Percentiles rank a stretch among this genome's conserved stretches.
Conservation (phyloP, 805 yeast species). For the Kodamaea nitidulidarum region DNA sequence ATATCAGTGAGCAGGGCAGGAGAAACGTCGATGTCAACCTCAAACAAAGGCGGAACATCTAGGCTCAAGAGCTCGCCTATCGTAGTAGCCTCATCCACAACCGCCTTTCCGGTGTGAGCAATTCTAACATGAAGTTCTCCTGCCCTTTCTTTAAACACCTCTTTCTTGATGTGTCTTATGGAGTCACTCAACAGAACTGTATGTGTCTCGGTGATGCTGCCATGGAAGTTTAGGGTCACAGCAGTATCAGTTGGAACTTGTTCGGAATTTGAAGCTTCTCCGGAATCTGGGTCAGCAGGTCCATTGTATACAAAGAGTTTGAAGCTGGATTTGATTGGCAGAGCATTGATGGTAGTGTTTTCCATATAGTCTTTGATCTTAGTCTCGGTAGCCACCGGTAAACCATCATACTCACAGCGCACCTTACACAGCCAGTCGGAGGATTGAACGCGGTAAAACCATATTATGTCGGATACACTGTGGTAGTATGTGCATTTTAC, state of each 20-base stretch:
- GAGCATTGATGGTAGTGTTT: neutral
- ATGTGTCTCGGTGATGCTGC: neutral
- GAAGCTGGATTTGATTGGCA: neutral
- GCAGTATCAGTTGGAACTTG: neutral
- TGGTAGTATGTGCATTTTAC: slow-evolving; percentile 6
- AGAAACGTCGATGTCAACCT: slow-evolving; percentile 5
- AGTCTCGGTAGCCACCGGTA: neutral
- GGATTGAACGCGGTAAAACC: slow-evolving; percentile 3
- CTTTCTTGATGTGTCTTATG: slow-evolving; percentile 1
- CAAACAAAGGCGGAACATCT: slow-evolving; percentile 7
- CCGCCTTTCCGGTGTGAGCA: slow-evolving; percentile 2
- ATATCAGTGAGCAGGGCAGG: slow-evolving; percentile 3
- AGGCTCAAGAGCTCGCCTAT: slow-evolving; percentile 5
- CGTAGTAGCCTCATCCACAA: neutral
- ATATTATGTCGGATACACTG: neutral
- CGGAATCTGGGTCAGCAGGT: neutral
- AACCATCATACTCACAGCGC: neutral
- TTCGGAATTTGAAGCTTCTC: too few species aligned
- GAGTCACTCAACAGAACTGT: slow-evolving; percentile 3
- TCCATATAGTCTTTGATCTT: neutral
- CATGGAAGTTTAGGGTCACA: slow-evolving; percentile 6
- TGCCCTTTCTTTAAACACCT: neutral
- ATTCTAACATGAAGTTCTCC: neutral
- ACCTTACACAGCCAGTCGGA: slow-evolving; percentile 3
- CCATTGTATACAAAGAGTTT: neutral